phyloP scores from a whole-genome alignment of 163 green algal species.

The Chloromonas sp. region DNA sequence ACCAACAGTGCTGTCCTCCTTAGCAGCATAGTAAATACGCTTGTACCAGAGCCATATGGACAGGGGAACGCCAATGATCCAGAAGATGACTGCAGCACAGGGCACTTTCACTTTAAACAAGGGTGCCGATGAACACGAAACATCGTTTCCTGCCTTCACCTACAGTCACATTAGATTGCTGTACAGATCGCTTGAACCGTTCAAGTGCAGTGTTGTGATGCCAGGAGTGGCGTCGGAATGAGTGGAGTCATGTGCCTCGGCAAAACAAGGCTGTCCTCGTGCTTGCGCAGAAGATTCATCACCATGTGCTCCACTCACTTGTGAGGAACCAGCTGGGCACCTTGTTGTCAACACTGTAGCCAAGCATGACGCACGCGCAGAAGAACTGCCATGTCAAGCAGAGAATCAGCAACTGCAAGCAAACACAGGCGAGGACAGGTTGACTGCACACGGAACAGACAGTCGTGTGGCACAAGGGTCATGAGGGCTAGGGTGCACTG shows the following conservation, averaged over 20 bases:
- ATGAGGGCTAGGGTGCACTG: too few species aligned
- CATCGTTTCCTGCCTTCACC: too few species aligned
- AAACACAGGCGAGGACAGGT: background rate
- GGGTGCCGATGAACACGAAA: too few species aligned
- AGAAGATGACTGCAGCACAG: conserved; percentile 37
- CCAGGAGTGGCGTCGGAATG: too few species aligned
- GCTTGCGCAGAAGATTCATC: too few species aligned
- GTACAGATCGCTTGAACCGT: too few species aligned
- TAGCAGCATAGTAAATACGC: conserved; percentile 45
- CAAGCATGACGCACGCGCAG: conserved; percentile 38
- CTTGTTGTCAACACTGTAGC: conserved; percentile 20
- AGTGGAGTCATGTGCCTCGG: too few species aligned
- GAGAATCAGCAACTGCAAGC: conserved; percentile 28
- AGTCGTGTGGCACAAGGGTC: too few species aligned
- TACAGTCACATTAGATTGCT: too few species aligned
- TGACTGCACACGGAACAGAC: too few species aligned
- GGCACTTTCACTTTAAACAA: background rate
- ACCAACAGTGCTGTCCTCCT: conserved; percentile 28
- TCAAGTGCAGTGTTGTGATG: too few species aligned
- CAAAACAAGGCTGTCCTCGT: too few species aligned
- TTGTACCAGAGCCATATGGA: conserved; percentile 51
- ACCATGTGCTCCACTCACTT: conserved; percentile 11
- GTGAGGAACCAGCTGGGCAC: conserved; percentile 46
- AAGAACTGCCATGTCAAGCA: conserved; percentile 42
- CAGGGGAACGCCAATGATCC: conserved; percentile 35